These are phyloP conservation scores for Tillandsia leiboldiana DNA, from an alignment of 176 grass and related monocot genomes.

Conservation along the genomic window DNA sequence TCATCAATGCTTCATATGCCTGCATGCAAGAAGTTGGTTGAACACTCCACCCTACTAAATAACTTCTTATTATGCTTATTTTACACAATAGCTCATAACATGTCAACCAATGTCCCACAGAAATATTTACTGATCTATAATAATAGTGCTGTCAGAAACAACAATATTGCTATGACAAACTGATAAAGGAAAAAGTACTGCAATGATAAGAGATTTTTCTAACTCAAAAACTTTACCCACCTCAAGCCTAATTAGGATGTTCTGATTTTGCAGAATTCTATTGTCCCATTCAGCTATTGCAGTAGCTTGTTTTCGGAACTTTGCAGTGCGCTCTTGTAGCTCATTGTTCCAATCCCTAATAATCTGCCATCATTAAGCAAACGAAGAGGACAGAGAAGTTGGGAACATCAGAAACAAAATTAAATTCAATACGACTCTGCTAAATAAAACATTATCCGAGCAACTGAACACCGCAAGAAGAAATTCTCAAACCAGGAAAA, in stretches of 20 bases:
- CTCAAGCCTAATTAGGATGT: conserved; percentile 96
- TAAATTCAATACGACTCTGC: background rate
- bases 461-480: too few species aligned
- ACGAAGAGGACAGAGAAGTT: conserved; percentile 2
- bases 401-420: conserved; percentile 3
- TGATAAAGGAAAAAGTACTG: background rate
- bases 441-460: background rate
- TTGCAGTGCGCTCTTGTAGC: conserved; percentile 86
- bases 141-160: too few species aligned
- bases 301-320: conserved; percentile 87
- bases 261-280: conserved; percentile 95
- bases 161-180: too few species aligned
- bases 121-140: too few species aligned
- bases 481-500: conserved; percentile 11
- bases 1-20: too few species aligned
- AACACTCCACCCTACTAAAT: too few species aligned
- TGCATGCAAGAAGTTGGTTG: too few species aligned
- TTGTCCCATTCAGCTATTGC: conserved; percentile 93
- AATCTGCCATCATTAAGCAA: conserved; percentile 45
- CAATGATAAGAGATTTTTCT: background rate
- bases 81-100: too few species aligned
- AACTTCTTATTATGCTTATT: too few species aligned
- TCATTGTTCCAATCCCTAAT: conserved; percentile 97
- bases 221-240: conserved; percentile 13
- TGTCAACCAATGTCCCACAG: too few species aligned